Conservation (phyloP, 768 basidiomycete species). For the Lepiota subincarnata region DNA sequence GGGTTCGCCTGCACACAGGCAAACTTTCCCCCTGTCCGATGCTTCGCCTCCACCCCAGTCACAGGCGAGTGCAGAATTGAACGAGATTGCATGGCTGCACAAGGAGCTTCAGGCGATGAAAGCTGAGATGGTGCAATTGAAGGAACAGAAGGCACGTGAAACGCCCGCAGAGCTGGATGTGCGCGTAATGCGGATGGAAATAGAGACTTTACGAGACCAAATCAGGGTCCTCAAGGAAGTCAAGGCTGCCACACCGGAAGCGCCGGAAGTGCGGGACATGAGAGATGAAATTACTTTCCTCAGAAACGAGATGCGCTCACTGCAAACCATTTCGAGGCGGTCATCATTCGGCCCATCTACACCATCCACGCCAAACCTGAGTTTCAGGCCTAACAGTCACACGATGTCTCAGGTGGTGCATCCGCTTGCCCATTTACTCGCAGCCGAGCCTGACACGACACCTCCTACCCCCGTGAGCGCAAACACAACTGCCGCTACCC, state of each 20-base stretch:
- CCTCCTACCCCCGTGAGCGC: neutral
- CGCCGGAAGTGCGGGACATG: constrained; percentile 3
- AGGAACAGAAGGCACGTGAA: constrained; percentile 1
- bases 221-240: constrained; percentile 5
- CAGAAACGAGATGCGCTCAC: constrained; percentile 8
- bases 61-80: neutral
- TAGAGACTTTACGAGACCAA: constrained; percentile 7
- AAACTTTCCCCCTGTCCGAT: neutral
- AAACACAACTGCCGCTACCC: neutral
- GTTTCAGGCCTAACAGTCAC: constrained; percentile 1
- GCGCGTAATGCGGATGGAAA: constrained; percentile 1
- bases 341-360: neutral
- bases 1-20: neutral
- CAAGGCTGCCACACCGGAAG: neutral
- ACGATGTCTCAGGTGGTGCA: neutral
- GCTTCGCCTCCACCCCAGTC: neutral
- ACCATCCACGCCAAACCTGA: constrained; percentile 5
- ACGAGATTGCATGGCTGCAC: constrained; percentile 2
- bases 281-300: constrained; percentile 2
- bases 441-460: constrained; percentile 1
- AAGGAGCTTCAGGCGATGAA: constrained; percentile 7
- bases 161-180: neutral
- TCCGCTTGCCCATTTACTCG: constrained; percentile 8
- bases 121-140: constrained; percentile 3
- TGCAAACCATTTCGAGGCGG: neutral